Conservation (phyloP, 106 monocot genomes). For the Acorus calamus region DNA sequence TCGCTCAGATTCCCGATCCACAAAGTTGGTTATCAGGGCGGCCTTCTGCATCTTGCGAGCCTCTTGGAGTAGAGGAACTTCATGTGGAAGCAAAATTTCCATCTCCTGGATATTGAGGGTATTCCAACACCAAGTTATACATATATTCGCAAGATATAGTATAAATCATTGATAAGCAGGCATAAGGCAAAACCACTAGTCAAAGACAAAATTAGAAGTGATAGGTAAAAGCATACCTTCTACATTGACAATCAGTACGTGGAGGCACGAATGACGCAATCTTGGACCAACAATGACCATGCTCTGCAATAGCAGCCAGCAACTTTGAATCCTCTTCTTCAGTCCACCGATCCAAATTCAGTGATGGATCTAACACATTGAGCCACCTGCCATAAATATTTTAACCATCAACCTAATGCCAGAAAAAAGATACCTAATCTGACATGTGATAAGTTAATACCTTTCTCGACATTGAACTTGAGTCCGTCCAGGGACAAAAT, state of each 20-base stretch:
- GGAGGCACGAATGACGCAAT: conserved; percentile 54
- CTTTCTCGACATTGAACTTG: conserved; percentile 85
- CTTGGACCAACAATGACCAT: conserved; percentile 81
- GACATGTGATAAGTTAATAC: conserved; percentile 17
- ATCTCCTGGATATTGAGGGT: conserved; percentile 45
- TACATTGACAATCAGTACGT: conserved; percentile 89
- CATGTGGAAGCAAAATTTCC: conserved; percentile 72
- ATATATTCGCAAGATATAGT: too few relatives aligned
- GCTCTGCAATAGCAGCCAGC: conserved; percentile 40
- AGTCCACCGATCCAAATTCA: conserved; percentile 66
- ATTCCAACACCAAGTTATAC: too few relatives aligned
- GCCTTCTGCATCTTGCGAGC: conserved; percentile 53
- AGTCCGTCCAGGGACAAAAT: conserved; percentile 72
- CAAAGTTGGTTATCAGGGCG: conserved; percentile 86
- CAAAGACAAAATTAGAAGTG: neutral
- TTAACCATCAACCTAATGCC: neutral
- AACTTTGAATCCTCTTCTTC: conserved; percentile 83
- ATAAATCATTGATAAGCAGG: too few relatives aligned
- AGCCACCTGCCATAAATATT: conserved; percentile 54
- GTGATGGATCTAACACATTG: conserved; percentile 83
- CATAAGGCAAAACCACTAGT: neutral
- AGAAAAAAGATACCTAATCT: conserved; percentile 3
- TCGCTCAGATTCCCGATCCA: conserved; percentile 67
- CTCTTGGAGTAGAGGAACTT: conserved; percentile 41
- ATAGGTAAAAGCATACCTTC: conserved; percentile 39